Conservation (phyloP, 176 grass and related monocot species). For the Musa acuminata region DNA sequence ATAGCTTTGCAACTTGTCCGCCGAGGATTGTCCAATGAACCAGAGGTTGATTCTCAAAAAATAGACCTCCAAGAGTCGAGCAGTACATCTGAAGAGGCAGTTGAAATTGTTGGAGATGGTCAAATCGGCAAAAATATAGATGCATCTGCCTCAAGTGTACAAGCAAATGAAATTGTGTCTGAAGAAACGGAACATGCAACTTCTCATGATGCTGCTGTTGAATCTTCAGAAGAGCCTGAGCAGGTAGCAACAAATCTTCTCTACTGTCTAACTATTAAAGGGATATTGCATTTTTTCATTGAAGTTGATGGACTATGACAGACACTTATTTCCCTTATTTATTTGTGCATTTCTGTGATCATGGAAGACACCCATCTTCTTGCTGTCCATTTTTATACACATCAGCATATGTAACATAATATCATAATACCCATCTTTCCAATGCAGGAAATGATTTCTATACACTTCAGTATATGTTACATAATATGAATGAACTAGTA, state of each 20-base stretch:
- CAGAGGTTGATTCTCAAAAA: not conserved
- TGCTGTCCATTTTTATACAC: no score
- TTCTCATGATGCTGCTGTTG: not conserved
- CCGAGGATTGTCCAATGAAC: not conserved
- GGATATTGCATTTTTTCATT: not conserved
- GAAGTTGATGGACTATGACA: not conserved
- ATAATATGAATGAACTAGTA: no score
- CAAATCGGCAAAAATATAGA: not conserved
- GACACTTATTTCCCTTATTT: not conserved
- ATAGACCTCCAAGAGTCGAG: not conserved
- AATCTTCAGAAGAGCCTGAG: not conserved
- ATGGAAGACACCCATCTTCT: not conserved
- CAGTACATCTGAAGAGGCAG: not conserved
- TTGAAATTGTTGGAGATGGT: not conserved
- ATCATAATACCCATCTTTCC: no score
- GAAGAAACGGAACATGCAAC: not conserved
- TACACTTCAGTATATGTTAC: no score
- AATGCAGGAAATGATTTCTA: no score
- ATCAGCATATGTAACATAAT: no score
- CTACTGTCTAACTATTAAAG: not conserved
- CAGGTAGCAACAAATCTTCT: not conserved
- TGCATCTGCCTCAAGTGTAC: not conserved
- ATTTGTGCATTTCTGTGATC: no score
- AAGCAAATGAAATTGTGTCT: not conserved
- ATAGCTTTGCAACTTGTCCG: not conserved